Base-by-base conservation (phyloP, 306 rosid species). In the Cicer yamashitae region DNA sequence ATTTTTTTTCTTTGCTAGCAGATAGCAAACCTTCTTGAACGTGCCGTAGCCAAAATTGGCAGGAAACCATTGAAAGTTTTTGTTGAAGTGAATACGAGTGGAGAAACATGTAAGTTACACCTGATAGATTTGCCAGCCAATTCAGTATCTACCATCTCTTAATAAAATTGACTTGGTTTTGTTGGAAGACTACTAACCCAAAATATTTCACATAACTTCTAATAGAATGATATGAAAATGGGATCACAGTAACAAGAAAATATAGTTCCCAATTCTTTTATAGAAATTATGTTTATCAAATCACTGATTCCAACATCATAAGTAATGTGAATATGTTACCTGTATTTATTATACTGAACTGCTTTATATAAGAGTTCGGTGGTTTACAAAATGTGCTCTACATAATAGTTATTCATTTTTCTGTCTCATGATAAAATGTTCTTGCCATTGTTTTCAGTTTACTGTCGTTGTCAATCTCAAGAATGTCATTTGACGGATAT, bases 21-120 rank as follows among this genome's bases (percentile, higher is more conserved):
- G 98, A 91, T 90, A 79, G 96, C 98, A 47, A 94, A 84, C 77
- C 87, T 76, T 73, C 94, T 91, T 83, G 86, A 94, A 79, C 84
- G 77, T 22, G 89, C 77, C 7, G 89, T 94, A 54, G 93, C 74
- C 56, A 86, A 87, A 81, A 74, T 89, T 66, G 97, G 92, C 75
- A 90, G 96, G 77, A 89, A 84, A 74, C 96, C 97, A 12, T 79
- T 94, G 76, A 92, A 89, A 84, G 92, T 94, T 67, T 81, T 90
- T 74, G 86, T 92, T 76, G 93, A 94, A 85, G 97, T 94, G 76
- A 94, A 91, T 86, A 94, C 99, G n/a, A 92, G 99, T 68, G 99
- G 99, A 68, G 99, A 94, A 87, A 83, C 80, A 69, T 84, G 99
- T 94, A 84, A 79, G 93, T 80, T 77, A 46, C 56, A 6, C 14